Percentiles rank a stretch among this genome's conserved stretches.
Conservation (phyloP, 768 basidiomycete genomes). For the Auricularia heimuer region DNA sequence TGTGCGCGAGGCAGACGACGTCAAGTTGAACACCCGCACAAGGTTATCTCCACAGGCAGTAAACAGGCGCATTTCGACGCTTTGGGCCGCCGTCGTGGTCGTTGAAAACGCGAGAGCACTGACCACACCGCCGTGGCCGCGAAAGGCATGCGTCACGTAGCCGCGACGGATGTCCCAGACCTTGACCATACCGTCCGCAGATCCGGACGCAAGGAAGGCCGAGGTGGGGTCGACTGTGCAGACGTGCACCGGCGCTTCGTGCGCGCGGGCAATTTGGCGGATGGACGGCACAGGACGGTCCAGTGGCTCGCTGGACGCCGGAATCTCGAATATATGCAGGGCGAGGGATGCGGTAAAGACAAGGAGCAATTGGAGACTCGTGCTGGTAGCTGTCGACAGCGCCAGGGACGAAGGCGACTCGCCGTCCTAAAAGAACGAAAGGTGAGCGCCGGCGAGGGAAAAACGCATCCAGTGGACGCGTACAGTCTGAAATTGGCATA, state of each 20-base stretch:
- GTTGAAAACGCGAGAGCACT: slow-evolving; percentile 75
- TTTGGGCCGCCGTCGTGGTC: slow-evolving; percentile 10
- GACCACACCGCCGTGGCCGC: slow-evolving; percentile 96
- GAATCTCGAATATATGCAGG: slow-evolving; percentile 77
- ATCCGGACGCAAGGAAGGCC: slow-evolving; percentile 87
- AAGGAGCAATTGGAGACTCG: slow-evolving; percentile 41
- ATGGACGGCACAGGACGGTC: slow-evolving; percentile 52
- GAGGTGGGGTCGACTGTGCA: slow-evolving; percentile 78
- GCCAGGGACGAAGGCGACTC: slow-evolving; percentile 78
- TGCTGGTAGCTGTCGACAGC: slow-evolving; percentile 56
- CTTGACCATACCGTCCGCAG: slow-evolving; percentile 93
- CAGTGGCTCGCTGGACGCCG: slow-evolving; percentile 32
- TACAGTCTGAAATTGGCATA: slow-evolving; percentile 80
- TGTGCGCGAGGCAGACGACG: slow-evolving; percentile 44
- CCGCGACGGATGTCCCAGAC: slow-evolving; percentile 88
- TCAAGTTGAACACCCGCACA: slow-evolving; percentile 84
- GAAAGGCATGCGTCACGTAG: slow-evolving; percentile 88
- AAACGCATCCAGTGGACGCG: not conserved
- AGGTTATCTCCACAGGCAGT: slow-evolving; percentile 89
- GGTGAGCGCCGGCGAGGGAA: not conserved
- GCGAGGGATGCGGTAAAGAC: slow-evolving; percentile 75
- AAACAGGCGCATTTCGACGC: slow-evolving; percentile 59
- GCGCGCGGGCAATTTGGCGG: slow-evolving; percentile 73
- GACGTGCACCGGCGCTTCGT: slow-evolving; percentile 90
- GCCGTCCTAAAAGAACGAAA: slow-evolving; percentile 49